Evolutionary conservation across 73 alveolate species (phyloP).

Genomic region (Tetrahymena malaccensis): DNA sequence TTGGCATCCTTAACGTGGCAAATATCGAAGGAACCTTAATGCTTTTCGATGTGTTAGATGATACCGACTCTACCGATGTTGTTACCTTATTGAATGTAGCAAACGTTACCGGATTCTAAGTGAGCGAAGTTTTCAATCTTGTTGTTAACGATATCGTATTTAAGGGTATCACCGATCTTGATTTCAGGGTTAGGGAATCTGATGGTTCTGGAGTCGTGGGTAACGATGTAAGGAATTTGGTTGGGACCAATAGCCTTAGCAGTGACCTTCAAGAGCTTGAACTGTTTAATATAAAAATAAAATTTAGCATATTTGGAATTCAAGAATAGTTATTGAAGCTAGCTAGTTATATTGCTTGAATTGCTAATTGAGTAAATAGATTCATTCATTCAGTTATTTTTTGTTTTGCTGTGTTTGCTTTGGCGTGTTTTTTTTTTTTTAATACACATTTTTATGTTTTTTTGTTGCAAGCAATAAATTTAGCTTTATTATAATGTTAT

Average conservation of each 20-base stretch:
- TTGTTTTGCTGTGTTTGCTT: no score
- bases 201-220: constrained; percentile 97
- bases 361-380: neutral
- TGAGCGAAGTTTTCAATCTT: constrained; percentile 81
- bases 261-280: constrained; percentile 95
- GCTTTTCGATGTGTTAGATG: constrained; percentile 90
- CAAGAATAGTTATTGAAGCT: no score
- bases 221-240: constrained; percentile 93
- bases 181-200: constrained; percentile 97
- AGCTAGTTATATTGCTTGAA: neutral
- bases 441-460: no score
- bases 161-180: constrained; percentile 79
- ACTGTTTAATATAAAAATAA: neutral
- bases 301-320: neutral
- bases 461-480: no score
- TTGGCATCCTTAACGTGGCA: constrained; percentile 82
- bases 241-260: constrained; percentile 88
- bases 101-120: constrained; percentile 74
- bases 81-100: constrained; percentile 75
- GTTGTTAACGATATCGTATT: constrained; percentile 54
- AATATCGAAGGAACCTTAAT: constrained; percentile 91
- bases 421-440: no score
- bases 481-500: neutral
- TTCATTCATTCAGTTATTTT: no score
- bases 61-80: constrained; percentile 93